Evolutionary conservation across 2,329 filamentous ascomycete genomes (phyloP), one percentile per base, ranked within the genome.

Genomic region (Pseudocercospora eumusae): DNA sequence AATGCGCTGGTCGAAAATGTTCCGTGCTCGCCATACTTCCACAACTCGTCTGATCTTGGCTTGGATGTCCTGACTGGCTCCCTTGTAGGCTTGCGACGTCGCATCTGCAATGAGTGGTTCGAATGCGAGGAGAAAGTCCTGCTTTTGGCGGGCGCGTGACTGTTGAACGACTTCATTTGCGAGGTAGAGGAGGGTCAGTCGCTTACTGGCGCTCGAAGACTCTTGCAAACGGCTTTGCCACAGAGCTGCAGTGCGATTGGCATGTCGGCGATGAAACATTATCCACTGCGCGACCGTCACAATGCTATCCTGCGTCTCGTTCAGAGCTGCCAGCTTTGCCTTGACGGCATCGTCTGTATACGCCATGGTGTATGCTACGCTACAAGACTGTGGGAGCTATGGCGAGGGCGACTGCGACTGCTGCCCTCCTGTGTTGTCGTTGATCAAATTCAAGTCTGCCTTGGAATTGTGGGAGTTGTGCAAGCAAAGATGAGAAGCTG

Each of bases 271-370:
- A 79, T 99, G 93, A 76, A 99, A 99, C 89, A 99, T 96, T 65
- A 99, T 95, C 96, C 96, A 99, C 87, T 98, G 93, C 61, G 95
- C 92, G 65, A 96, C 93, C 36, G 91, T 93, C 64, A 96, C 87
- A 73, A 99, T 98, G 78, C 92, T 96, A 75, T 99, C 95, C 76
- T 99, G 93, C 10, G 92, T 96, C 79, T 99, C 96, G 78, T 96
- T 97, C 65, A 99, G 85, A 45, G 92, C 91, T 31, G 93, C 96
- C 58, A 99, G 88, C 81, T 97, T 97, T 58, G 93, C 92, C 76
- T 93, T 87, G 60, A 99, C 92, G 52, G 92, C 91, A 80, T 99
- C 95, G 78, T 98, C 93, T 68, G 90, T 95, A 80, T 96, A 98
- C 50, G 95, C 88, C 93, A 99, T 97, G 57, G 47, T 63, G 55